Evolutionary conservation across 2,329 filamentous ascomycete genomes (phyloP).

Genomic region (Chrysoporthe austroafricana): DNA sequence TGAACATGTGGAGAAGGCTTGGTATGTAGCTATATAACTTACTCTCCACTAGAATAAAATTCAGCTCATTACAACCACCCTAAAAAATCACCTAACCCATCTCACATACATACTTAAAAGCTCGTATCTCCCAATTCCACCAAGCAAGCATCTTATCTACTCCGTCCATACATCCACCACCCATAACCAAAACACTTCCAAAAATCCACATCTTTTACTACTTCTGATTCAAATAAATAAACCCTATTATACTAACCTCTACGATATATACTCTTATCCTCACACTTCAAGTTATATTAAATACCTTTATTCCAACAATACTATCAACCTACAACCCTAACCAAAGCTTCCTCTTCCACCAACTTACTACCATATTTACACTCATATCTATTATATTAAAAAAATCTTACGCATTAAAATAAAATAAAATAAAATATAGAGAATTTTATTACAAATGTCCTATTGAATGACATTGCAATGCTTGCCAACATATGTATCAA

Average conservation of each 20-base stretch:
- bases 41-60: no score
- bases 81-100: no score
- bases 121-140: no score
- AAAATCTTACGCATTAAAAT: constrained; percentile 25
- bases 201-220: constrained; percentile 32
- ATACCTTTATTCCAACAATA: constrained; percentile 29
- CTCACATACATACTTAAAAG: no score
- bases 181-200: constrained; percentile 17
- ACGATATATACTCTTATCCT: constrained; percentile 30
- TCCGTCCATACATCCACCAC: no score
- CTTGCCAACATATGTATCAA: constrained; percentile 30
- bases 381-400: constrained; percentile 30
- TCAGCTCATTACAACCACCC: no score
- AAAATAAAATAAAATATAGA: constrained; percentile 35
- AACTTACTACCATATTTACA: constrained; percentile 30
- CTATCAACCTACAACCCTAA: constrained; percentile 30
- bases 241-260: constrained; percentile 28
- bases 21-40: no score
- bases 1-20: no score
- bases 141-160: no score
- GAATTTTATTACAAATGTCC: constrained; percentile 28
- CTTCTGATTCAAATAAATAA: constrained; percentile 34
- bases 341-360: constrained; percentile 33
- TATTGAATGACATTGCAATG: constrained; percentile 31
- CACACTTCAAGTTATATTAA: constrained; percentile 29